A percentile compares a stretch with the other conserved stretches of the same genome.
These are phyloP conservation scores for Panaeolus papilionaceus DNA, from an alignment of 768 basidiomycete genomes.

Conservation along the genomic window DNA sequence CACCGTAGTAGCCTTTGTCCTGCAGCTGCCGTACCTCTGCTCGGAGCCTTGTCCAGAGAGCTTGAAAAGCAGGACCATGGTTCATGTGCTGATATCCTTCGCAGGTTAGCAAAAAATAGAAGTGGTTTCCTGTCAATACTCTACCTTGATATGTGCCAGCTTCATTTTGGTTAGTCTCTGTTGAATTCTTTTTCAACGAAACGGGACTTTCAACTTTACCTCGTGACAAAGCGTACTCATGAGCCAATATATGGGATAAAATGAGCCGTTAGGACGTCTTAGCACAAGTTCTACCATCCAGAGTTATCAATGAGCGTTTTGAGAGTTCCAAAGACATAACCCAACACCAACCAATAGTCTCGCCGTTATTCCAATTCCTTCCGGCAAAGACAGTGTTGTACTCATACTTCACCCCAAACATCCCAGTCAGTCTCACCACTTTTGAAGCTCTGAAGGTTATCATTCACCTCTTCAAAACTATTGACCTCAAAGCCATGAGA, in stretches of 20 bases:
- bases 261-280: constrained; percentile 62
- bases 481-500: constrained; percentile 76
- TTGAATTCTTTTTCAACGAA: too few species aligned
- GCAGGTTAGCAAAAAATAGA: not conserved
- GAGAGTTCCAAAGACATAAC: not conserved
- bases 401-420: constrained; percentile 63
- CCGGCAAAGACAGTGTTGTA: constrained; percentile 81
- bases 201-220: constrained; percentile 35
- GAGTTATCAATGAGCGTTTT: not conserved
- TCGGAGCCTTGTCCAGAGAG: constrained; percentile 70
- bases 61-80: constrained; percentile 79
- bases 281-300: constrained; percentile 70
- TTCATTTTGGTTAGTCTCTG: constrained; percentile 32
- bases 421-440: not conserved
- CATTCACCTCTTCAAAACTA: constrained; percentile 80
- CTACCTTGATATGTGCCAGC: constrained; percentile 85
- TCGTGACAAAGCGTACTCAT: constrained; percentile 87
- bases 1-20: constrained; percentile 79
- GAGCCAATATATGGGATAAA: constrained; percentile 68
- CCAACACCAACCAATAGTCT: constrained; percentile 65
- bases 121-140: not conserved
- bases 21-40: constrained; percentile 75
- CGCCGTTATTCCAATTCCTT: constrained; percentile 86
- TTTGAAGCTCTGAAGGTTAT: not conserved
- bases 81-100: constrained; percentile 68